Evolutionary conservation across 805 yeast genomes (phyloP).

Genomic region (Spathaspora hagerdaliae): DNA sequence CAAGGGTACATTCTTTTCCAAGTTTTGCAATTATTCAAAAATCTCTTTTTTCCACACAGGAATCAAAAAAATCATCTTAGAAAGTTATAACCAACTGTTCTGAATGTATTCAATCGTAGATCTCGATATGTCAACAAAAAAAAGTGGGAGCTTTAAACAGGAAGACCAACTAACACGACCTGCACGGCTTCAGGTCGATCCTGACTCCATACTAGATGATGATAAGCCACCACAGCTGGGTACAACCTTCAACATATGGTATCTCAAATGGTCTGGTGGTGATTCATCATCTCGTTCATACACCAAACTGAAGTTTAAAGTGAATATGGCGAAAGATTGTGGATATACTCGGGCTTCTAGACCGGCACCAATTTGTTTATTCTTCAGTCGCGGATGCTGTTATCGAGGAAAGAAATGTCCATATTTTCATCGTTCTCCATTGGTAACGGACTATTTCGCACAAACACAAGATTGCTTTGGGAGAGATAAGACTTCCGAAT

Average conservation of each 20-base stretch:
- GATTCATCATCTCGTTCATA: slow-evolving; percentile 40
- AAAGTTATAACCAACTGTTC: too few relatives aligned
- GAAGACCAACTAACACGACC: slow-evolving; percentile 19
- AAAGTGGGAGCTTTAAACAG: too few relatives aligned
- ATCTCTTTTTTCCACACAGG: too few relatives aligned
- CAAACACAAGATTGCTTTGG: slow-evolving; percentile 88
- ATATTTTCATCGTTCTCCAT: slow-evolving; percentile 75
- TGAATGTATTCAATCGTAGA: too few relatives aligned
- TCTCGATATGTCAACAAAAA: too few relatives aligned
- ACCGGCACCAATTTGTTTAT: slow-evolving; percentile 58
- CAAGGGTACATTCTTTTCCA: too few relatives aligned
- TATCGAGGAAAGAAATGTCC: slow-evolving; percentile 71
- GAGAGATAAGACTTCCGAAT: slow-evolving; percentile 75
- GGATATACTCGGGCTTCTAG: slow-evolving; percentile 71
- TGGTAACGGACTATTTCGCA: slow-evolving; percentile 50
- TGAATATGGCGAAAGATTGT: slow-evolving; percentile 58
- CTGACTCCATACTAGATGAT: slow-evolving; percentile 49
- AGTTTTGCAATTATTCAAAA: too few relatives aligned
- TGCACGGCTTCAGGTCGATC: slow-evolving; percentile 74
- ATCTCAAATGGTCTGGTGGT: slow-evolving; percentile 82
- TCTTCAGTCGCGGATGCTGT: slow-evolving; percentile 88
- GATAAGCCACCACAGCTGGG: slow-evolving; percentile 79
- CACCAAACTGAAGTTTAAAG: slow-evolving; percentile 51
- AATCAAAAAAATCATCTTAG: too few relatives aligned
- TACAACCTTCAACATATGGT: slow-evolving; percentile 82